These are phyloP conservation scores for Lactifluus hygrophoroides DNA, from an alignment of 768 basidiomycete genomes.

Conservation along the genomic window DNA sequence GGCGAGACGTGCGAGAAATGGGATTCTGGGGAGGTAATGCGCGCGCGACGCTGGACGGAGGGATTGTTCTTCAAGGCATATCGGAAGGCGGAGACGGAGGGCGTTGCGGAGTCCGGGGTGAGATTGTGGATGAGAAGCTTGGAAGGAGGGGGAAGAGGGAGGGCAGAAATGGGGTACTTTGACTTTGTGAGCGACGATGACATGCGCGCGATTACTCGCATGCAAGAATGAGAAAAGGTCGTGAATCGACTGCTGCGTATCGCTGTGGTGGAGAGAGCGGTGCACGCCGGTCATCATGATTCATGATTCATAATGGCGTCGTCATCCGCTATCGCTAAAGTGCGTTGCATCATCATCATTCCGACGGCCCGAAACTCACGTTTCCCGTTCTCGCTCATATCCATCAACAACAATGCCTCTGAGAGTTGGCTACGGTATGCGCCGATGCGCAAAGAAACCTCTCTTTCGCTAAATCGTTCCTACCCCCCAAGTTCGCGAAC, in stretches of 20 bases:
- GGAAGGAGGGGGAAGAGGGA: constrained; percentile 40
- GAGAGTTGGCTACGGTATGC: constrained; percentile 24
- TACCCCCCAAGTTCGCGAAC: constrained; percentile 67
- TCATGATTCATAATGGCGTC: too few species aligned
- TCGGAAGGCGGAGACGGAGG: constrained; percentile 44
- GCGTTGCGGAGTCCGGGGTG: constrained; percentile 52
- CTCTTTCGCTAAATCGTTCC: neutral
- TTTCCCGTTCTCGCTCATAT: too few species aligned
- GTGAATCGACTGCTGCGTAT: neutral
- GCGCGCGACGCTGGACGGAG: constrained; percentile 61
- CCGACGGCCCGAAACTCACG: too few species aligned
- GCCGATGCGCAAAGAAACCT: neutral
- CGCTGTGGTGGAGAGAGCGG: too few species aligned
- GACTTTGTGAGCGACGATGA: constrained; percentile 24
- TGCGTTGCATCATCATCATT: too few species aligned
- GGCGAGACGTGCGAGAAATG: constrained; percentile 84
- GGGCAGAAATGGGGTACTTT: constrained; percentile 41
- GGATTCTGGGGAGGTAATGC: constrained; percentile 44
- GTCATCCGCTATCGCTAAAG: too few species aligned
- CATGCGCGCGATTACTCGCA: neutral
- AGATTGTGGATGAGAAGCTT: constrained; percentile 38
- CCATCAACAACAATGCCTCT: constrained; percentile 14
- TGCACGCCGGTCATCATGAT: too few species aligned
- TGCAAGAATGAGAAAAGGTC: neutral
- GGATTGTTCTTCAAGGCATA: constrained; percentile 44